Evolutionary conservation across 2,329 filamentous ascomycete genomes (phyloP).

Genomic region (Hypoxylon sp.): DNA sequence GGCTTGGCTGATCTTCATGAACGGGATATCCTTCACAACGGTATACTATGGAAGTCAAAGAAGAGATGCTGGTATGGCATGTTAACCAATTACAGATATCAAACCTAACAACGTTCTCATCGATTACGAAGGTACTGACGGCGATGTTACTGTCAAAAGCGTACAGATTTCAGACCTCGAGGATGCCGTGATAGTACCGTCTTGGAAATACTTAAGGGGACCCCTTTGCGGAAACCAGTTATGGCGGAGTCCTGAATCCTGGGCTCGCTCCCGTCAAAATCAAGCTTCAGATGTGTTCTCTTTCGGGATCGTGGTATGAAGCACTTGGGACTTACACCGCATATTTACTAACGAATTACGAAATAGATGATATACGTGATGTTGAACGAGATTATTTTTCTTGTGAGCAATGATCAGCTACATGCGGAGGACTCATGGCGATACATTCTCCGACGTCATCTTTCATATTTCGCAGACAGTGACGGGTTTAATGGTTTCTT

Average conservation of each 20-base stretch:
- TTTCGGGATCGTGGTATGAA: not conserved
- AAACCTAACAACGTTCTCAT: not conserved
- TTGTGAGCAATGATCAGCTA: not conserved
- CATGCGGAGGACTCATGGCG: not conserved
- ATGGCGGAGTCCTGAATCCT: not conserved
- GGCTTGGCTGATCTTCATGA: not conserved
- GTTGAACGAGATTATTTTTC: not conserved
- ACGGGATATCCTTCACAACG: not conserved
- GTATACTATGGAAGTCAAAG: not conserved
- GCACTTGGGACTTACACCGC: not conserved
- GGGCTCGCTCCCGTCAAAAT: not conserved
- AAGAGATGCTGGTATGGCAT: not conserved
- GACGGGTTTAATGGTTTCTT: conserved; percentile 1
- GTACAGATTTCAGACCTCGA: not conserved
- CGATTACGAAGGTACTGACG: not conserved
- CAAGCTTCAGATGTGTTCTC: not conserved
- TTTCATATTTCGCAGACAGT: conserved; percentile 1
- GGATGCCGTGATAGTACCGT: not conserved
- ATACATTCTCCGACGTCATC: not conserved
- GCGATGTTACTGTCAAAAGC: not conserved
- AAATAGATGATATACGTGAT: conserved; percentile 2
- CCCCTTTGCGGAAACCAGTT: conserved; percentile 2
- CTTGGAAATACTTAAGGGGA: not conserved
- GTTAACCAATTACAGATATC: not conserved
- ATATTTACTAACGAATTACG: not conserved